Evolutionary conservation across 176 grass and related monocot genomes (phyloP).

Genomic region (Canna indica): DNA sequence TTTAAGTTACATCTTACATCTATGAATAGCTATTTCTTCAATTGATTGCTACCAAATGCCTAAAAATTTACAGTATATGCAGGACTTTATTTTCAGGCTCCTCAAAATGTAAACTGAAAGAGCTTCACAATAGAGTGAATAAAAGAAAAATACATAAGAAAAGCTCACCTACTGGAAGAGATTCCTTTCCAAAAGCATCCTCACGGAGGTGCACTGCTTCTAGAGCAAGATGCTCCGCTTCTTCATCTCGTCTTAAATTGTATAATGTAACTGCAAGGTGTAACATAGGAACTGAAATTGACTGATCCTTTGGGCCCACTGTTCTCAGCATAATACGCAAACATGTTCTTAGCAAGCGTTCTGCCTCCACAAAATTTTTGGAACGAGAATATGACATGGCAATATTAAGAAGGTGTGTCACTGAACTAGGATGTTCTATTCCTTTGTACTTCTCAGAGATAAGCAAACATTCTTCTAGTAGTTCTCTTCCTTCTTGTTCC

Average conservation of each 20-base stretch:
- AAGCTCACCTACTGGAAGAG: constrained; percentile 32
- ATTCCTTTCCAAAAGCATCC: constrained; percentile 29
- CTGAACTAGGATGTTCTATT: constrained; percentile 30
- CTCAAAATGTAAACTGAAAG: not conserved
- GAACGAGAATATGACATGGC: constrained; percentile 36
- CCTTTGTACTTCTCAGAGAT: constrained; percentile 31
- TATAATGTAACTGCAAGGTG: constrained; percentile 37
- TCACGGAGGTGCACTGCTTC: constrained; percentile 29
- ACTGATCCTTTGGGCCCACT: constrained; percentile 18
- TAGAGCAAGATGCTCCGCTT: constrained; percentile 33
- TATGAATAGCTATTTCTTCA: not conserved
- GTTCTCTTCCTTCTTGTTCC: constrained; percentile 31
- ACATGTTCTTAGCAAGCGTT: constrained; percentile 34
- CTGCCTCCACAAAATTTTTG: constrained; percentile 34
- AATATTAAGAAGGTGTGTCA: constrained; percentile 30
- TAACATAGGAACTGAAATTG: constrained; percentile 31
- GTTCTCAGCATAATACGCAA: constrained; percentile 30
- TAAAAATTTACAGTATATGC: not conserved
- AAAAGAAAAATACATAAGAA: not conserved
- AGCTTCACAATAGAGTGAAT: not conserved
- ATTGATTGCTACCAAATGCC: not conserved
- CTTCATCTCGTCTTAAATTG: constrained; percentile 28
- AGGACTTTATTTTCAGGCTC: not conserved
- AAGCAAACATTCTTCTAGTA: constrained; percentile 33
- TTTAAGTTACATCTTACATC: not conserved